Percentiles rank a stretch among this genome's conserved stretches.
These are phyloP conservation scores for Tolypocladium inflatum DNA, from an alignment of 2,329 filamentous ascomycete species.

Conservation along the genomic window DNA sequence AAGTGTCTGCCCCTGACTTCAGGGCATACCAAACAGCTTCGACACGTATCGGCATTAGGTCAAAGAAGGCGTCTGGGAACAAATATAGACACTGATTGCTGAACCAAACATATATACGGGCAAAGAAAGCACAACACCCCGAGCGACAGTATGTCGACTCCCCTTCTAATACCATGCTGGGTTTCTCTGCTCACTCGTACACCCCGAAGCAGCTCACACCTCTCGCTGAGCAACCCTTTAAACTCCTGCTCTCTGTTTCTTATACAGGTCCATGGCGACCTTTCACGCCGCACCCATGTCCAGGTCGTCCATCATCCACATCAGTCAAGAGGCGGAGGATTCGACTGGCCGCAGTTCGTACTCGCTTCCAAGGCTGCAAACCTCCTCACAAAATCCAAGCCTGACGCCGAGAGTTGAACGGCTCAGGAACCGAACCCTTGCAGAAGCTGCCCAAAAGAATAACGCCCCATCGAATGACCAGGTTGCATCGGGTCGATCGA, in stretches of 20 bases:
- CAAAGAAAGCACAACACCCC: conserved; percentile 4
- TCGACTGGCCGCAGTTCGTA: not conserved
- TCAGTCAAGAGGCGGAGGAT: not conserved
- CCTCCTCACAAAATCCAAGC: not conserved
- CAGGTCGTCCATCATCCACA: not conserved
- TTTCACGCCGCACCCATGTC: not conserved
- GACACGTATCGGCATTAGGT: not conserved
- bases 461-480: not conserved
- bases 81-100: not conserved
- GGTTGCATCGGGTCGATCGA: not conserved
- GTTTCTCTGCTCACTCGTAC: not conserved
- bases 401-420: not conserved
- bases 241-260: not conserved
- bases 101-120: conserved; percentile 9
- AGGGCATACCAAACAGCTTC: not conserved
- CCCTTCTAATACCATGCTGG: not conserved
- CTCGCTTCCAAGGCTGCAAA: not conserved
- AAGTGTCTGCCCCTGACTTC: not conserved
- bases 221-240: not conserved
- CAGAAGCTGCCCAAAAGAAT: not conserved
- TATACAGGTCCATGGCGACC: not conserved
- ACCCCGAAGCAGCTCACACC: not conserved
- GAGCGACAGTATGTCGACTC: conserved; percentile 4
- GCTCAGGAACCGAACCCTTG: not conserved
- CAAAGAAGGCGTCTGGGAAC: not conserved